Conservation (phyloP, 2,329 filamentous ascomycete species). For the Apiospora malaysiana region DNA sequence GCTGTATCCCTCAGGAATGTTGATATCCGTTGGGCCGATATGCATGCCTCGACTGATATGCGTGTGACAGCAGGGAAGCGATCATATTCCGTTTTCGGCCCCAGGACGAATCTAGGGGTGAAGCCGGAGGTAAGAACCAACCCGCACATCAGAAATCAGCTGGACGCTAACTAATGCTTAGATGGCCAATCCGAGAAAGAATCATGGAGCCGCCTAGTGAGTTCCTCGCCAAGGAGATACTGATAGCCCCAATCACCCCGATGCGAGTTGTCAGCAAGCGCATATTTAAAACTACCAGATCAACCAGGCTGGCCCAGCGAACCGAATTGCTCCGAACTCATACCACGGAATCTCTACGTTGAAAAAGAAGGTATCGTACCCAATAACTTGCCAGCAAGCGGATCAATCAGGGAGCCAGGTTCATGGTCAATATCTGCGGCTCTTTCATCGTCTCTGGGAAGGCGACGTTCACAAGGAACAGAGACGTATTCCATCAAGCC, state of each 20-base stretch:
- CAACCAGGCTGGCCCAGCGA: no score
- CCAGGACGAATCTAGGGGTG: not conserved
- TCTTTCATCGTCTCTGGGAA: no score
- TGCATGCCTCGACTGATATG: no score
- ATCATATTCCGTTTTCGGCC: not conserved
- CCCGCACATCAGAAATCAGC: not conserved
- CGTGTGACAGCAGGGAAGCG: no score
- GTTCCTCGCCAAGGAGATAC: not conserved
- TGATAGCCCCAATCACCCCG: not conserved
- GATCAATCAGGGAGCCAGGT: not conserved
- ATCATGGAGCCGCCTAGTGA: not conserved
- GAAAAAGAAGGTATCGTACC: no score
- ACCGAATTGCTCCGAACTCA: no score
- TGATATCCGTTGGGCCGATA: no score
- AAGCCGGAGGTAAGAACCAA: not conserved
- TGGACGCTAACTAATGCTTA: not conserved
- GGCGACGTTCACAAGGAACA: not conserved
- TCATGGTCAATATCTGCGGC: not conserved
- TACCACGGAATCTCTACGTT: no score
- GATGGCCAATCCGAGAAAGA: not conserved
- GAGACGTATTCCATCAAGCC: constrained; percentile 11
- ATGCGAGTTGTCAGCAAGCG: not conserved
- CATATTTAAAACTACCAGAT: no score
- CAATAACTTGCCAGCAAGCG: not conserved
- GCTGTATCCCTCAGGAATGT: no score